phyloP scores from a whole-genome alignment of 2,329 filamentous ascomycete genomes.

The Sporothrix variecibatus region DNA sequence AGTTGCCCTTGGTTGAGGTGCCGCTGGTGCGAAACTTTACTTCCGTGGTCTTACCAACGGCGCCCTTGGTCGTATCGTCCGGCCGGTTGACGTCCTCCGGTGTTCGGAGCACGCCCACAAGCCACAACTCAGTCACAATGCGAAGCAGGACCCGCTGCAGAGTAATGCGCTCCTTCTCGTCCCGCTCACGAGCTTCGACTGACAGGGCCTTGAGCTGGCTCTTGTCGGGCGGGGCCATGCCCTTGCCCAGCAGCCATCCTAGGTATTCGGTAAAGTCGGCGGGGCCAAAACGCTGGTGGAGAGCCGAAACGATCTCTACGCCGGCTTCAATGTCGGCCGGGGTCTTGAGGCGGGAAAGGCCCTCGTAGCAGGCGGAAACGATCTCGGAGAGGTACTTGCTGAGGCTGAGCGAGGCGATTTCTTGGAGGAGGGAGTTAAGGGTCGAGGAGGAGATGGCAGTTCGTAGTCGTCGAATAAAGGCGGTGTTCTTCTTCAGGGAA shows the following conservation, averaged over 20 bases:
- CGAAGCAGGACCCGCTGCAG: constrained; percentile 84
- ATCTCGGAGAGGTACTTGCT: constrained; percentile 98
- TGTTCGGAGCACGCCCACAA: constrained; percentile 83
- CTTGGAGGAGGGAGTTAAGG: constrained; percentile 80
- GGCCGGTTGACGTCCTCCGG: constrained; percentile 67
- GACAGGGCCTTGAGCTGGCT: constrained; percentile 74
- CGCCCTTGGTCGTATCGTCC: constrained; percentile 64
- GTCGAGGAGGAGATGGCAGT: constrained; percentile 82
- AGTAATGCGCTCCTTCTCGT: constrained; percentile 89
- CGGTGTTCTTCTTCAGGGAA: constrained; percentile 95
- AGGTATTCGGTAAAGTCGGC: constrained; percentile 87
- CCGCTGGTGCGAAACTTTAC: constrained; percentile 55
- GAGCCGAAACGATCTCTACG: constrained; percentile 89
- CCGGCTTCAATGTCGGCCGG: constrained; percentile 90
- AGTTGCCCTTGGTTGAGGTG: constrained; percentile 61
- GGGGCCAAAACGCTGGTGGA: constrained; percentile 92
- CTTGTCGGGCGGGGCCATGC: constrained; percentile 88
- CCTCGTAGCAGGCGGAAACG: constrained; percentile 92
- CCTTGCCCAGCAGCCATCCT: constrained; percentile 89
- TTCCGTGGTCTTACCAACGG: constrained; percentile 63
- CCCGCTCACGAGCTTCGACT: constrained; percentile 83
- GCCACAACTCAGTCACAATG: constrained; percentile 93
- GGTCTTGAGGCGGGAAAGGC: constrained; percentile 85
- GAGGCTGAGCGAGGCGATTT: constrained; percentile 85
- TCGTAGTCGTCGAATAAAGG: constrained; percentile 93